phyloP scores from a whole-genome alignment of 768 basidiomycete species.

The Sporobolomyces pararoseus region DNA sequence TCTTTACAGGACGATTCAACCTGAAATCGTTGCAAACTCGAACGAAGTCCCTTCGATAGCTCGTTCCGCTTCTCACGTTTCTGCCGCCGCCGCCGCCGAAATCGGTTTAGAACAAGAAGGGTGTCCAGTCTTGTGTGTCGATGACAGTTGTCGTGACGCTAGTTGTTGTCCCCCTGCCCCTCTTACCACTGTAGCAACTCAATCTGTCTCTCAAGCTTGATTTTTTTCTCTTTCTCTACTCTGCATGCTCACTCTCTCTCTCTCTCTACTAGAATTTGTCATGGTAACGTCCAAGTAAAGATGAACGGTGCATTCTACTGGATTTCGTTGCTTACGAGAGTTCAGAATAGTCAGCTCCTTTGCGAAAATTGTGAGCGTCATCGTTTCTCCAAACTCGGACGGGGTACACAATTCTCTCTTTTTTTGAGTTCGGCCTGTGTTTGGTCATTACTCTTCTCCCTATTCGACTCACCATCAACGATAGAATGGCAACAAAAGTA shows the following conservation, averaged over 20 bases:
- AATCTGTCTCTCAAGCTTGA: conserved; percentile 9
- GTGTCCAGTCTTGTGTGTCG: conserved; percentile 41
- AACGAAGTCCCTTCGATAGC: background rate
- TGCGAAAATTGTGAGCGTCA: no score
- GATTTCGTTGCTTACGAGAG: no score
- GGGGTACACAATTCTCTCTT: no score
- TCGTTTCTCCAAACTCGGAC: no score
- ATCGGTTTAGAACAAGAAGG: conserved; percentile 27
- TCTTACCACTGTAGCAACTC: background rate
- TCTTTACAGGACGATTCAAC: conserved; percentile 43
- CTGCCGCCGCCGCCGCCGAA: conserved; percentile 17
- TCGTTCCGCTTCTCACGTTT: conserved; percentile 14
- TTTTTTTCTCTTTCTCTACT: no score
- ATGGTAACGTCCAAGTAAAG: no score
- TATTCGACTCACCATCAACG: background rate
- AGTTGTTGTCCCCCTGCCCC: conserved; percentile 41
- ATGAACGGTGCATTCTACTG: no score
- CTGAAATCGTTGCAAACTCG: conserved; percentile 35
- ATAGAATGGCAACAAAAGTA: background rate
- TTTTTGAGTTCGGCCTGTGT: no score
- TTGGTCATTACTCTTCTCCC: no score
- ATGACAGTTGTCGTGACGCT: conserved; percentile 35
- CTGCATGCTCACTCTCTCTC: no score
- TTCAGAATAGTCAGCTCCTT: no score
- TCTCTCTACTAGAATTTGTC: no score